Evolutionary conservation across 768 basidiomycete genomes (phyloP).

Genomic region (Mycena metata): DNA sequence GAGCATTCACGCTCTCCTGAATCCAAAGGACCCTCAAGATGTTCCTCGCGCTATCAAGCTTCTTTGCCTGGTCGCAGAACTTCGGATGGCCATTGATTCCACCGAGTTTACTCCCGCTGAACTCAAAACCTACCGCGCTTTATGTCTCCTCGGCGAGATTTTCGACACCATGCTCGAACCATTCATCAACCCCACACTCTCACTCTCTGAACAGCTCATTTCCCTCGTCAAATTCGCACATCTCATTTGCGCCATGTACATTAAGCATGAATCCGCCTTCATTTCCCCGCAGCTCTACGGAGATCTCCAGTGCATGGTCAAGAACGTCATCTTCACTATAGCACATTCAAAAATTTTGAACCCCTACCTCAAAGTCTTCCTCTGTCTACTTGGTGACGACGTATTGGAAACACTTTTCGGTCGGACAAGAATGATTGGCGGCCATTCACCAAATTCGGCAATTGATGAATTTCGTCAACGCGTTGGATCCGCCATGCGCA

Average conservation of each 20-base stretch:
- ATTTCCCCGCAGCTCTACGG: conserved; percentile 28
- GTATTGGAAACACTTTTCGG: conserved; percentile 40
- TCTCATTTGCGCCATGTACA: conserved; percentile 10
- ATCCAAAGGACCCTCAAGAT: conserved; percentile 27
- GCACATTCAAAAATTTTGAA: conserved; percentile 10
- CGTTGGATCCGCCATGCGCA: conserved; percentile 18
- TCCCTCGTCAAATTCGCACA: conserved; percentile 21
- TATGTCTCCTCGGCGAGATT: conserved; percentile 46
- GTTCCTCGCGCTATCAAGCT: conserved; percentile 18
- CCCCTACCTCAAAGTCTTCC: conserved; percentile 25
- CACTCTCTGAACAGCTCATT: conserved; percentile 21
- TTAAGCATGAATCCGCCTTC: conserved; percentile 22
- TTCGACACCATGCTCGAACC: conserved; percentile 37
- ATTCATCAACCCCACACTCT: conserved; percentile 35
- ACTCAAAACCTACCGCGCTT: conserved; percentile 29
- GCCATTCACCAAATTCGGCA: too few species aligned
- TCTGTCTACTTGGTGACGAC: conserved; percentile 38
- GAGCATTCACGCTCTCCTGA: conserved; percentile 27
- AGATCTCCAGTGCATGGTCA: conserved; percentile 20
- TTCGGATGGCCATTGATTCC: conserved; percentile 33
- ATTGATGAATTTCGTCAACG: conserved; percentile 20
- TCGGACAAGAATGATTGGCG: conserved; percentile 33
- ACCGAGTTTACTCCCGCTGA: conserved; percentile 39
- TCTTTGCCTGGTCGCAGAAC: conserved; percentile 27
- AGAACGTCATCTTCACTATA: conserved; percentile 10